Conservation (phyloP, 2,329 filamentous ascomycete genomes). For the Fusarium veterinarium region DNA sequence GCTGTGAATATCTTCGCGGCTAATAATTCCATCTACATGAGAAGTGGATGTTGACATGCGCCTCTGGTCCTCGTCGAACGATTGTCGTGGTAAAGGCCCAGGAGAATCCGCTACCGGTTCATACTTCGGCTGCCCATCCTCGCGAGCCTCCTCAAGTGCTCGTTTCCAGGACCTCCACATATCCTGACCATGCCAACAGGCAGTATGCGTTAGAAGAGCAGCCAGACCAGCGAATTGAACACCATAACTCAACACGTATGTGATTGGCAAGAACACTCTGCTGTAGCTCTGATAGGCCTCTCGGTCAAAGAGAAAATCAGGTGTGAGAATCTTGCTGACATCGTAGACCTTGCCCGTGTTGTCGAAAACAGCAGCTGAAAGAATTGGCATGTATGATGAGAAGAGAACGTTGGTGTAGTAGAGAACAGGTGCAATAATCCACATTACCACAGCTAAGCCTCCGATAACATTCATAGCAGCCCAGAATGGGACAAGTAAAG, state of each 20-base stretch:
- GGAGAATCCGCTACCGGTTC: conserved; percentile 58
- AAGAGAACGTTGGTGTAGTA: conserved; percentile 85
- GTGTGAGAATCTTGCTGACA: conserved; percentile 81
- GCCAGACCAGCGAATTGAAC: conserved; percentile 87
- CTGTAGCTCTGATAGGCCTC: conserved; percentile 84
- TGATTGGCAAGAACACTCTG: conserved; percentile 85
- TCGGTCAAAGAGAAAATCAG: conserved; percentile 81
- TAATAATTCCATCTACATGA: conserved; percentile 67
- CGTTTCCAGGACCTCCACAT: conserved; percentile 81
- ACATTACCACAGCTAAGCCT: conserved; percentile 84
- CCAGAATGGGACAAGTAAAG: conserved; percentile 86
- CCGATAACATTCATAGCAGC: conserved; percentile 86
- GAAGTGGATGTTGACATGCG: conserved; percentile 52
- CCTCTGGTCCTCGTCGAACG: conserved; percentile 32
- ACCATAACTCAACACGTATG: conserved; percentile 87
- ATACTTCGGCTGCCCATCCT: conserved; percentile 63
- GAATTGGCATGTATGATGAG: conserved; percentile 86
- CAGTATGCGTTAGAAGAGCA: conserved; percentile 82
- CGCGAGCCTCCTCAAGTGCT: conserved; percentile 72
- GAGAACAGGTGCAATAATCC: conserved; percentile 81
- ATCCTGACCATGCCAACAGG: conserved; percentile 86
- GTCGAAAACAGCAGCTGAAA: conserved; percentile 87
- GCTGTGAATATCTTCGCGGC: conserved; percentile 84
- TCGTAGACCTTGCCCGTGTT: conserved; percentile 84
- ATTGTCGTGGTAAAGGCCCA: conserved; percentile 25